A percentile compares a stretch with the other conserved stretches of the same genome.
Conservation (phyloP, 768 basidiomycete genomes). For the Terana coerulea region DNA sequence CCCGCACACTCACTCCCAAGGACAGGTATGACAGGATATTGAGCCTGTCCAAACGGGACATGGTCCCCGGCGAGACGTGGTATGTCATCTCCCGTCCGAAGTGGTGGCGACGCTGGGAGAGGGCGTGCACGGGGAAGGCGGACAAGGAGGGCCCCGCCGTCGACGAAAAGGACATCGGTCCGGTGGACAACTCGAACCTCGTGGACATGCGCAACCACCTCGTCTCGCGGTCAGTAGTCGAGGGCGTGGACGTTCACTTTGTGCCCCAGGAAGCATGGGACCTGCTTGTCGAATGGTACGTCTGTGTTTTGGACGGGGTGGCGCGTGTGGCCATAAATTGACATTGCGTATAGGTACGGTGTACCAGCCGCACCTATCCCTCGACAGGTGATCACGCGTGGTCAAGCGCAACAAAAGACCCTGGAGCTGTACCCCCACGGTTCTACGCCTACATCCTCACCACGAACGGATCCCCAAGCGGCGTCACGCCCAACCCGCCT, state of each 20-base stretch:
- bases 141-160: constrained; percentile 69
- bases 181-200: constrained; percentile 72
- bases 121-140: constrained; percentile 62
- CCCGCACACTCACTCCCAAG: constrained; percentile 27
- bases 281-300: constrained; percentile 65
- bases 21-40: constrained; percentile 33
- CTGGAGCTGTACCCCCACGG: constrained; percentile 74
- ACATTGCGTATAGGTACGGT: constrained; percentile 61
- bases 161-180: constrained; percentile 60
- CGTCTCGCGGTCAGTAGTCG: constrained; percentile 38
- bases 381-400: constrained; percentile 63
- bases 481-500: constrained; percentile 1
- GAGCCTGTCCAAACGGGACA: not conserved
- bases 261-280: constrained; percentile 73
- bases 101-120: constrained; percentile 78
- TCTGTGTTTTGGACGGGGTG: constrained; percentile 13
- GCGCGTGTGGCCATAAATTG: no score
- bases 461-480: not conserved
- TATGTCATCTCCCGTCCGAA: constrained; percentile 62
- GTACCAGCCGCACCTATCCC: constrained; percentile 50
- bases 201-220: constrained; percentile 52
- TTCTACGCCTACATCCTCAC: constrained; percentile 41
- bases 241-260: constrained; percentile 71
- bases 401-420: constrained; percentile 42
- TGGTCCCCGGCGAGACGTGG: constrained; percentile 65